phyloP scores from a whole-genome alignment of 768 basidiomycete genomes.

The Rhizopogon vulgaris region DNA sequence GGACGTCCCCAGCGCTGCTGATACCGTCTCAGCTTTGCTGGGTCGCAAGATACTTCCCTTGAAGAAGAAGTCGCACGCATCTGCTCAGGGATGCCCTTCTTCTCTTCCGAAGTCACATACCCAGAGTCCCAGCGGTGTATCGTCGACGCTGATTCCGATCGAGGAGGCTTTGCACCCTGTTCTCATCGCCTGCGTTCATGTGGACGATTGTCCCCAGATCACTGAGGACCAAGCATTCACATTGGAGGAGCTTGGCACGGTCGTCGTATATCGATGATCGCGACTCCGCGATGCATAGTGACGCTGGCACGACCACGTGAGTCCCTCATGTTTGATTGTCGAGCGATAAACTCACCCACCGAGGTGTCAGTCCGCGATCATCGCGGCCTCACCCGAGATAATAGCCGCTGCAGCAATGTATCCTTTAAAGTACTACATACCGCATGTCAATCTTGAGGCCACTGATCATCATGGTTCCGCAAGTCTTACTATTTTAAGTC shows the following conservation, averaged over 20 bases:
- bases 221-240: conserved; percentile 30
- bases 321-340: not conserved
- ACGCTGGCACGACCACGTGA: not conserved
- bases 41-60: conserved; percentile 32
- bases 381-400: not conserved
- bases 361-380: not conserved
- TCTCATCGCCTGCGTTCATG: conserved; percentile 35
- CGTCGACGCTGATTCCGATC: conserved; percentile 31
- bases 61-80: conserved; percentile 22
- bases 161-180: conserved; percentile 28
- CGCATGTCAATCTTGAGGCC: not conserved
- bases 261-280: conserved; percentile 18
- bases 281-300: not conserved
- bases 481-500: not conserved
- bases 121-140: conserved; percentile 10
- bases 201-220: conserved; percentile 36
- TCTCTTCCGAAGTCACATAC: not conserved
- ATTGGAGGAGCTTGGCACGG: conserved; percentile 31
- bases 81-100: not conserved
- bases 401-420: not conserved
- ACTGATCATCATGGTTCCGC: not conserved
- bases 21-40: conserved; percentile 15
- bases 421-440: not conserved
- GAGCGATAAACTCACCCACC: not conserved
- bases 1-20: conserved; percentile 6